These are phyloP conservation scores for Phaeomoniella chlamydospora DNA, from an alignment of 2,329 filamentous ascomycete species.

Conservation along the genomic window DNA sequence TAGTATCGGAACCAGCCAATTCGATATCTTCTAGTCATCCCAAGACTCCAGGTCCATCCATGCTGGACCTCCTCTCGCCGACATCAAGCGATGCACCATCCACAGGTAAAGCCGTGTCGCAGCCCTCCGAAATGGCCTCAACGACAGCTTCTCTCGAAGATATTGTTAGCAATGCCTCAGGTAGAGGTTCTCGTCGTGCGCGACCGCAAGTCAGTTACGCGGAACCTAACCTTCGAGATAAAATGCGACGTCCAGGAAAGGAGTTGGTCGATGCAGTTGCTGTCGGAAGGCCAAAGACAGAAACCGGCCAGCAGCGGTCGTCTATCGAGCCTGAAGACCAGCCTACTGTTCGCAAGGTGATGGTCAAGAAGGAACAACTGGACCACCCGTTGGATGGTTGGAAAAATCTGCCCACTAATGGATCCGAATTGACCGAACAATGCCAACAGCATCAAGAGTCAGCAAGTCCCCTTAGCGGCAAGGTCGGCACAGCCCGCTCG, in stretches of 20 bases:
- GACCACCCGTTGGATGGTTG: slow-evolving; percentile 3
- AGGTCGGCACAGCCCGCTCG: slow-evolving; percentile 12
- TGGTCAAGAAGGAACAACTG: slow-evolving; percentile 5
- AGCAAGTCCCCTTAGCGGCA: slow-evolving; percentile 13
- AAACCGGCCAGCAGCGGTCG: slow-evolving; percentile 30
- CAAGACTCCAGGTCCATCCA: slow-evolving; percentile 9
- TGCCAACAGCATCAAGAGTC: slow-evolving; percentile 7
- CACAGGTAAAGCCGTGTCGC: slow-evolving; percentile 3
- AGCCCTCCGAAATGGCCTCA: slow-evolving; percentile 7
- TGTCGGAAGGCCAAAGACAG: slow-evolving; percentile 38
- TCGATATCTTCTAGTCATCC: slow-evolving; percentile 4
- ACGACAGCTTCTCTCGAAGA: slow-evolving; percentile 11
- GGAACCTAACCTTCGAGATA: slow-evolving; percentile 65
- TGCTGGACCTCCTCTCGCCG: slow-evolving; percentile 8
- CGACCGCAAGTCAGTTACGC: slow-evolving; percentile 63
- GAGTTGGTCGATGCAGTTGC: slow-evolving; percentile 60
- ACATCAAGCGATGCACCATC: slow-evolving; percentile 10
- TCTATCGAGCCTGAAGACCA: slow-evolving; percentile 4
- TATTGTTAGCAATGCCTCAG: slow-evolving; percentile 27
- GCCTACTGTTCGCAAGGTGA: slow-evolving; percentile 7
- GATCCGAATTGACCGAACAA: slow-evolving; percentile 3
- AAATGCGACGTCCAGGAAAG: slow-evolving; percentile 71
- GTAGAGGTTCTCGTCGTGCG: slow-evolving; percentile 52
- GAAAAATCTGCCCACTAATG: slow-evolving; percentile 7
- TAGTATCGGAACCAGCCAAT: too few species aligned